phyloP scores from a whole-genome alignment of 1,284 basidiomycete genomes.

The Cutaneotrichosporon sp. region DNA sequence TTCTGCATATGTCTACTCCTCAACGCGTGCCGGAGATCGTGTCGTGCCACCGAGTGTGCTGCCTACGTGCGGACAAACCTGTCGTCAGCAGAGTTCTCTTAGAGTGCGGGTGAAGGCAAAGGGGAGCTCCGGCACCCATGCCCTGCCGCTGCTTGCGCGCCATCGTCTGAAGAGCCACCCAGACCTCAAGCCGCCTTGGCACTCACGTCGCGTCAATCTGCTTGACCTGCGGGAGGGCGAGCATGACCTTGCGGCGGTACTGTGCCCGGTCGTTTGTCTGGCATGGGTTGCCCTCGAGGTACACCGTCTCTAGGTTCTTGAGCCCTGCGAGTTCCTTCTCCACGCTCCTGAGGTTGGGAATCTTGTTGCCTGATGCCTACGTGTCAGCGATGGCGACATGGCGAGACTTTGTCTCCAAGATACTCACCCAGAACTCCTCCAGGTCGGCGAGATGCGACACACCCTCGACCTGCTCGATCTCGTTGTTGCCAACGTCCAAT shows the following conservation, averaged over 20 bases:
- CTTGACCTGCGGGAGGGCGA: slow-evolving; percentile 81
- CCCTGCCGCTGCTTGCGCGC: too few species aligned
- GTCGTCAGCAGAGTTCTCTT: not conserved
- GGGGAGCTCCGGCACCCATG: not conserved
- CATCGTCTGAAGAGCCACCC: too few species aligned
- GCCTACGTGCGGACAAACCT: not conserved
- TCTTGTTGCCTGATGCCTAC: slow-evolving; percentile 85
- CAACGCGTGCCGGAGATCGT: not conserved
- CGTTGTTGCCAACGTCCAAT: slow-evolving; percentile 85
- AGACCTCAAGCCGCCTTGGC: not conserved
- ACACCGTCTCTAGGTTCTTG: slow-evolving; percentile 76
- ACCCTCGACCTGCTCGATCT: slow-evolving; percentile 74
- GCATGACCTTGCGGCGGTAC: slow-evolving; percentile 87
- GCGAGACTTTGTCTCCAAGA: not conserved
- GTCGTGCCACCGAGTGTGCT: not conserved
- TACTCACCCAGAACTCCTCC: slow-evolving; percentile 89
- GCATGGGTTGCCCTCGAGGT: slow-evolving; percentile 92
- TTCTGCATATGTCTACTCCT: not conserved
- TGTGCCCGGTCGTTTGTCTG: slow-evolving; percentile 73
- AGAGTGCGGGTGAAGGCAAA: not conserved
- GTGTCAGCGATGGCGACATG: not conserved
- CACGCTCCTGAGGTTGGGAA: slow-evolving; percentile 67
- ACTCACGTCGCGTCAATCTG: slow-evolving; percentile 95
- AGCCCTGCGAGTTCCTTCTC: slow-evolving; percentile 73
- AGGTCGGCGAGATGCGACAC: slow-evolving; percentile 72